phyloP scores from a whole-genome alignment of 805 yeast species.

The Wickerhamomyces chaumierensis region DNA sequence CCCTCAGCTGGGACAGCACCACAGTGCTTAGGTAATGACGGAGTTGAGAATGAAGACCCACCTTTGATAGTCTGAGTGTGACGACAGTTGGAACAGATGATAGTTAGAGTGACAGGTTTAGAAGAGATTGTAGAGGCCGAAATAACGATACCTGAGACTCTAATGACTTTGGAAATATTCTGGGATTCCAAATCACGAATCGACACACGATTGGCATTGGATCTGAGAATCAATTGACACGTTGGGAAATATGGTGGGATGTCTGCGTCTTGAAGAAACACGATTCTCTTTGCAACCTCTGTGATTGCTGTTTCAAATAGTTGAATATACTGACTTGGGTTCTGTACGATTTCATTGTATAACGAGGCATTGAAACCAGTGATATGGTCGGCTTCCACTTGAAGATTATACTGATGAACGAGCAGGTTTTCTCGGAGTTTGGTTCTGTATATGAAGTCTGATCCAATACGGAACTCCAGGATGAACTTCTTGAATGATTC shows the following conservation, averaged over 20 bases:
- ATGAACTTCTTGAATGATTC: conserved; percentile 75
- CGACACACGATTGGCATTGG: conserved; percentile 60
- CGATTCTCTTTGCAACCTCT: conserved; percentile 66
- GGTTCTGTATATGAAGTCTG: conserved; percentile 79
- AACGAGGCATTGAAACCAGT: conserved; percentile 83
- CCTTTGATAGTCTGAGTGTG: conserved; percentile 61
- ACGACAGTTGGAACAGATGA: conserved; percentile 82
- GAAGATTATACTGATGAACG: conserved; percentile 59
- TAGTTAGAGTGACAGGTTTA: conserved; percentile 71
- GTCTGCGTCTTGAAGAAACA: conserved; percentile 35
- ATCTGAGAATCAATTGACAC: conserved; percentile 71
- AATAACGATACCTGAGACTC: conserved; percentile 88
- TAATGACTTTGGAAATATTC: conserved; percentile 79
- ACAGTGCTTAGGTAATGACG: conserved; percentile 59
- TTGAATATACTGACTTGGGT: conserved; percentile 82
- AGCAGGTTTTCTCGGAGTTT: conserved; percentile 81
- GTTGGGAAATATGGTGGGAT: conserved; percentile 52
- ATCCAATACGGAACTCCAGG: conserved; percentile 73
- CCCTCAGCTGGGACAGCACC: conserved; percentile 38
- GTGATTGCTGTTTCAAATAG: conserved; percentile 75
- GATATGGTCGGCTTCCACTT: conserved; percentile 73
- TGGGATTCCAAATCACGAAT: conserved; percentile 79
- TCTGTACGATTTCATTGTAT: conserved; percentile 72
- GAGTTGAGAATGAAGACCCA: conserved; percentile 58
- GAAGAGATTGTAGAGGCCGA: conserved; percentile 83